Percentiles rank a stretch among this genome's conserved stretches.
Conservation (phyloP, 2,329 filamentous ascomycete species). For the Penicillium glabrum region DNA sequence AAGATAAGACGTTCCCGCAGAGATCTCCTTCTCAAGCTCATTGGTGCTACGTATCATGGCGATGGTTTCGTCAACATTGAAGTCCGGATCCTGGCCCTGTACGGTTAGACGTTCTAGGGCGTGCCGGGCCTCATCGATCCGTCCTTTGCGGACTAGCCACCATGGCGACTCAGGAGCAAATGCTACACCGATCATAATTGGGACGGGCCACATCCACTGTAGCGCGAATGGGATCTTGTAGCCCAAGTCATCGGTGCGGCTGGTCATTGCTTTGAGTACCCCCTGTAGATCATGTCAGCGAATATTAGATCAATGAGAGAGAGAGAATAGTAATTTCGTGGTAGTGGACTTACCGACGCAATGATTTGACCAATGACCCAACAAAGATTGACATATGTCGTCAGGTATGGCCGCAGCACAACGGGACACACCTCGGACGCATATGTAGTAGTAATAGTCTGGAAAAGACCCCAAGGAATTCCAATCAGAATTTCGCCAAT, state of each 20-base stretch:
- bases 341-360: slow-evolving; percentile 35
- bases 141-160: slow-evolving; percentile 45
- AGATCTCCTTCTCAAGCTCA: slow-evolving; percentile 3
- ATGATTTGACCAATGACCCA: slow-evolving; percentile 44
- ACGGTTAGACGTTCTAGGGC: slow-evolving; percentile 43
- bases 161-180: slow-evolving; percentile 34
- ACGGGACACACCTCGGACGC: slow-evolving; percentile 12
- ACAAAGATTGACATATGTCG: slow-evolving; percentile 32
- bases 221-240: slow-evolving; percentile 51
- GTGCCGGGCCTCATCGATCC: slow-evolving; percentile 43
- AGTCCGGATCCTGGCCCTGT: slow-evolving; percentile 56
- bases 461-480: slow-evolving; percentile 11
- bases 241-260: slow-evolving; percentile 45
- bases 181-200: slow-evolving; percentile 44
- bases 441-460: slow-evolving; percentile 5
- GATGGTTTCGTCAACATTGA: slow-evolving; percentile 55
- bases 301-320: background rate
- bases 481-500: slow-evolving; percentile 4
- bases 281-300: background rate
- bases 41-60: slow-evolving; percentile 11
- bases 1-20: slow-evolving; percentile 1
- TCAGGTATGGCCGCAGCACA: slow-evolving; percentile 7
- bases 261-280: slow-evolving; percentile 5
- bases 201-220: slow-evolving; percentile 52
- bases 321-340: background rate